Evolutionary conservation across 768 basidiomycete species (phyloP).

Genomic region (Collybiopsis confluens): DNA sequence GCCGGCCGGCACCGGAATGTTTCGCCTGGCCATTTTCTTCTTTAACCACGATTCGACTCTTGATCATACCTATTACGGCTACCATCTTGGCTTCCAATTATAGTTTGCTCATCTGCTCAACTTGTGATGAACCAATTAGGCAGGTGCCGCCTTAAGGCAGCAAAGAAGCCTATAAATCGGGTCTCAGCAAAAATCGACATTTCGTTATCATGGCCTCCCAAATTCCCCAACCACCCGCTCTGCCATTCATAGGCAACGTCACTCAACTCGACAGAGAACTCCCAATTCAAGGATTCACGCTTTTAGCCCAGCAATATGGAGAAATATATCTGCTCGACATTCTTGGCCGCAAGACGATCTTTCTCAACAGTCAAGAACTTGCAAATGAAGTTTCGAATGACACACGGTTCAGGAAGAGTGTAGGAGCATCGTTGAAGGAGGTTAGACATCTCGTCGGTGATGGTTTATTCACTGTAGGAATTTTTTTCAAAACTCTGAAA

Average conservation of each 20-base stretch:
- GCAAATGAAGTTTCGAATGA: conserved; percentile 40
- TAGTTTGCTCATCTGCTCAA: too few species aligned
- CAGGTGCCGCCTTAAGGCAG: too few species aligned
- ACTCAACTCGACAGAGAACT: conserved; percentile 30
- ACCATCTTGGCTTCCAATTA: too few species aligned
- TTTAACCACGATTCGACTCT: too few species aligned
- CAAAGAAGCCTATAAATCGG: not conserved
- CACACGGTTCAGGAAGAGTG: conserved; percentile 34
- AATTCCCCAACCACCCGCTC: conserved; percentile 37
- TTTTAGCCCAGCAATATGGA: conserved; percentile 36
- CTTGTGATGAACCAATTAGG: too few species aligned
- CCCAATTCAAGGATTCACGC: conserved; percentile 28
- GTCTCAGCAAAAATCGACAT: not conserved
- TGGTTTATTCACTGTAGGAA: conserved; percentile 34
- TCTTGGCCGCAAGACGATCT: conserved; percentile 22
- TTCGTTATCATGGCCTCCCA: conserved; percentile 25
- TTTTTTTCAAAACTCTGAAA: not conserved
- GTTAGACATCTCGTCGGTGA: conserved; percentile 35
- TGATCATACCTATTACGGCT: too few species aligned
- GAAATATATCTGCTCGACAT: conserved; percentile 36
- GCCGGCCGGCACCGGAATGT: too few species aligned
- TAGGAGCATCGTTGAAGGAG: conserved; percentile 26
- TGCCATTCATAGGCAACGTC: conserved; percentile 39
- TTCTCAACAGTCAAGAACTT: conserved; percentile 32
- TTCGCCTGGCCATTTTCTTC: too few species aligned